A percentile compares a stretch with the other conserved stretches of the same genome.
These are phyloP conservation scores for Xylaria palmicola DNA, from an alignment of 495 filamentous ascomycete genomes.

Conservation along the genomic window DNA sequence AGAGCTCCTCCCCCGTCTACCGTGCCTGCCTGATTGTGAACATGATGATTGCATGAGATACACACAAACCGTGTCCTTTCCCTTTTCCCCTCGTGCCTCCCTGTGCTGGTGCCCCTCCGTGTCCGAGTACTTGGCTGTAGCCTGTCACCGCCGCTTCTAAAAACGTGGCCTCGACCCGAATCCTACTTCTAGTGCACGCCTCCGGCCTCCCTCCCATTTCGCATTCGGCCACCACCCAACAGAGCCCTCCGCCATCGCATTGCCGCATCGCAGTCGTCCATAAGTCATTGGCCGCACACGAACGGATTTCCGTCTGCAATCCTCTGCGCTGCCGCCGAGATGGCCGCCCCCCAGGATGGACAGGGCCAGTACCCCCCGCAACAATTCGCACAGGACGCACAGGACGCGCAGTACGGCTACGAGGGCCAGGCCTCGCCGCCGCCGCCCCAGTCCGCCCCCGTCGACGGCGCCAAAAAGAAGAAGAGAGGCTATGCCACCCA, in stretches of 20 bases:
- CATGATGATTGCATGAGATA: slow-evolving; percentile 3
- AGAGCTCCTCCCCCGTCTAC: not conserved
- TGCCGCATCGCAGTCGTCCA: not conserved
- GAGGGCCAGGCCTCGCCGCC: slow-evolving; percentile 35
- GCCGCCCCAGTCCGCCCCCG: slow-evolving; percentile 36
- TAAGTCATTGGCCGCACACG: not conserved
- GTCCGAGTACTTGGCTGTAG: not conserved
- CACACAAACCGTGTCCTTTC: not conserved
- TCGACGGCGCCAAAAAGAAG: slow-evolving; percentile 65
- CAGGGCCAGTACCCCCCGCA: slow-evolving; percentile 64
- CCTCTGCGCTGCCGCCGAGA: slow-evolving; percentile 33
- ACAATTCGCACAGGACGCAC: slow-evolving; percentile 53
- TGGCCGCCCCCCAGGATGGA: slow-evolving; percentile 57
- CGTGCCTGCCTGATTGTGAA: not conserved
- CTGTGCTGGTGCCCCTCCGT: not conserved
- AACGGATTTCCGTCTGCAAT: slow-evolving; percentile 4
- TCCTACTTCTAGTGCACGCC: slow-evolving; percentile 6
- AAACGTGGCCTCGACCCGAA: slow-evolving; percentile 19
- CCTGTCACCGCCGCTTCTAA: slow-evolving; percentile 16
- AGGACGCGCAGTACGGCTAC: slow-evolving; percentile 39
- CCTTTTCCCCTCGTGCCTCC: not conserved
- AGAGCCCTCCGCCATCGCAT: not conserved
- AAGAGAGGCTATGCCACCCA: slow-evolving; percentile 91
- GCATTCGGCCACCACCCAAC: not conserved
- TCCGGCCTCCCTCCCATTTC: not conserved